Percentiles rank a stretch among this genome's conserved stretches.
These are phyloP conservation scores for Diplosphaera chodatii DNA, from an alignment of 139 green algal genomes.

Conservation along the genomic window DNA sequence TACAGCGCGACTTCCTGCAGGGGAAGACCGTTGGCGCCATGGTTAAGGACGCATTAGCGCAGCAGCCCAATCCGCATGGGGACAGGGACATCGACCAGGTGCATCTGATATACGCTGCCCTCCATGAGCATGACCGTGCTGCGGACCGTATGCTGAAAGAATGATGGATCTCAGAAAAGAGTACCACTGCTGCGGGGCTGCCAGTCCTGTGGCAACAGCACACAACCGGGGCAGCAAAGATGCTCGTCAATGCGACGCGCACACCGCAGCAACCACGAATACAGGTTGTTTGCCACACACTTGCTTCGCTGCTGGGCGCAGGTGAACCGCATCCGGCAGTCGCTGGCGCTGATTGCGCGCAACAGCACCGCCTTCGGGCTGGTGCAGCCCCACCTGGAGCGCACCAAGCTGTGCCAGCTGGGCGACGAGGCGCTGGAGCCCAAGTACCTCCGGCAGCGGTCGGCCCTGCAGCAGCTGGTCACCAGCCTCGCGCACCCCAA, in stretches of 20 bases:
- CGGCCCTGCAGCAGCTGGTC: constrained; percentile 29
- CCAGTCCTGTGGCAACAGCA: too few relatives aligned
- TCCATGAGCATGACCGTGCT: too few relatives aligned
- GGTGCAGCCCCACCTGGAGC: constrained; percentile 82
- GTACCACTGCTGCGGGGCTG: too few relatives aligned
- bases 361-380: constrained; percentile 68
- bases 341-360: constrained; percentile 38
- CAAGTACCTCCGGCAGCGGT: constrained; percentile 30
- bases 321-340: constrained; percentile 58
- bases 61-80: constrained; percentile 66
- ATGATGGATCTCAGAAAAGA: too few relatives aligned
- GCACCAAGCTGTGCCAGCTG: constrained; percentile 59
- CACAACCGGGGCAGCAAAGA: too few relatives aligned
- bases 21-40: constrained; percentile 64
- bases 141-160: too few relatives aligned
- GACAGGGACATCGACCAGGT: constrained; percentile 47
- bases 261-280: too few relatives aligned
- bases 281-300: too few relatives aligned
- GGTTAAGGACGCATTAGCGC: constrained; percentile 54
- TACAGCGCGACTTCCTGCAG: constrained; percentile 88
- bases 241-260: too few relatives aligned
- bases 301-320: constrained; percentile 11
- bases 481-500: constrained; percentile 41
- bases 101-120: too few relatives aligned
- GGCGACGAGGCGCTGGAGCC: constrained; percentile 31